Percentiles rank a stretch among this genome's conserved stretches.
phyloP scores from a whole-genome alignment of 2,329 filamentous ascomycete species.

The Myriosclerotinia duriaeana region DNA sequence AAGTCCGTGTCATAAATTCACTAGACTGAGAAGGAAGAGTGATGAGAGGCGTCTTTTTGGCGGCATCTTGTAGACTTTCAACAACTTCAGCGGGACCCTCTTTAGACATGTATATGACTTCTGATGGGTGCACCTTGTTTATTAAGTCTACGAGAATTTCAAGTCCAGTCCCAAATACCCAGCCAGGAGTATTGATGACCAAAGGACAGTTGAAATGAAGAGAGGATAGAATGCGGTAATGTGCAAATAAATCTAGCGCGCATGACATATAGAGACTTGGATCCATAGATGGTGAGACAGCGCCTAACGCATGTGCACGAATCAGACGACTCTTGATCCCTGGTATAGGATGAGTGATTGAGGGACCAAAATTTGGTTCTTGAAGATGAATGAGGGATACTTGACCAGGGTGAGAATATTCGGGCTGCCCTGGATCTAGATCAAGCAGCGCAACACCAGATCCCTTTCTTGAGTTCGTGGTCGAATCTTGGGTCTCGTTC shows the following conservation, averaged over 20 bases:
- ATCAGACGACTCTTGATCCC: slow-evolving; percentile 46
- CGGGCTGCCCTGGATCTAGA: slow-evolving; percentile 74
- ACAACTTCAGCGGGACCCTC: slow-evolving; percentile 60
- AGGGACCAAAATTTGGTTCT: slow-evolving; percentile 61
- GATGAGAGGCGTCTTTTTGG: slow-evolving; percentile 45
- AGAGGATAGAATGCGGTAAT: slow-evolving; percentile 51
- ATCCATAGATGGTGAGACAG: slow-evolving; percentile 64
- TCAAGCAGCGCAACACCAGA: slow-evolving; percentile 59
- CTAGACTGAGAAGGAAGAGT: slow-evolving; percentile 59
- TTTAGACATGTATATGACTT: slow-evolving; percentile 68
- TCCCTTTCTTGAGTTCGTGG: slow-evolving; percentile 22
- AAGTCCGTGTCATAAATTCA: slow-evolving; percentile 57
- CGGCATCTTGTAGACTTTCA: slow-evolving; percentile 49
- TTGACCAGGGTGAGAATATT: slow-evolving; percentile 69
- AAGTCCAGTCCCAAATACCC: slow-evolving; percentile 69
- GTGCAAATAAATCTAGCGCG: slow-evolving; percentile 59
- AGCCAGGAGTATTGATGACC: slow-evolving; percentile 73
- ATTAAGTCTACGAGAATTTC: slow-evolving; percentile 62
- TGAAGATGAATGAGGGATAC: slow-evolving; percentile 64
- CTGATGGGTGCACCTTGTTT: slow-evolving; percentile 52
- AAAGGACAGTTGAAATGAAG: slow-evolving; percentile 52
- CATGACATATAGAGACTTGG: slow-evolving; percentile 66
- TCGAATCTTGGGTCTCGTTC: neutral
- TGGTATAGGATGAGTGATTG: slow-evolving; percentile 61
- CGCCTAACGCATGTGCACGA: slow-evolving; percentile 65